phyloP scores from a whole-genome alignment of 73 alveolate genomes.

The Paramecium biaurelia region DNA sequence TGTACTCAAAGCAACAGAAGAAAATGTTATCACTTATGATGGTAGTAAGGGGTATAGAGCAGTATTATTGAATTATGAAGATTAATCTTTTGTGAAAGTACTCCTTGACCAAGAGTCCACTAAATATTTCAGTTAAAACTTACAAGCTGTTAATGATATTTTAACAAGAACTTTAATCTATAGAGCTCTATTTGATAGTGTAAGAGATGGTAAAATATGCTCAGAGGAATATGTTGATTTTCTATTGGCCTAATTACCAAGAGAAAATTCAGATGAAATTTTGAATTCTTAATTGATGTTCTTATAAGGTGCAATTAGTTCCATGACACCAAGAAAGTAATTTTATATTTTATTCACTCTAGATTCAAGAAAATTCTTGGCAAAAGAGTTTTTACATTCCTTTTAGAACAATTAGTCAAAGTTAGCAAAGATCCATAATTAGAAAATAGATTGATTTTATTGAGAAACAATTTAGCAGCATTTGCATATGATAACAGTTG shows the following conservation, averaged over 20 bases:
- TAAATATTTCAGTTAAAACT: constrained; percentile 7
- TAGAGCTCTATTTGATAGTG: constrained; percentile 64
- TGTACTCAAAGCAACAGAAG: background rate
- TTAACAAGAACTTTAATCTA: constrained; percentile 58
- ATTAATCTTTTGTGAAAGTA: constrained; percentile 59
- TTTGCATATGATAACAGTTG: constrained; percentile 44
- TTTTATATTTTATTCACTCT: background rate
- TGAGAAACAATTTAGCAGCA: constrained; percentile 38
- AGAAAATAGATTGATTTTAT: constrained; percentile 51
- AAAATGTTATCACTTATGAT: constrained; percentile 39
- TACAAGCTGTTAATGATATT: constrained; percentile 43
- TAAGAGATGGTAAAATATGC: constrained; percentile 60
- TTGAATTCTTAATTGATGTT: constrained; percentile 28
- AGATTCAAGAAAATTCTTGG: constrained; percentile 30
- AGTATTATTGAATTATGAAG: constrained; percentile 44
- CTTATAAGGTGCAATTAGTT: constrained; percentile 2
- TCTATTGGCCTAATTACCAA: background rate
- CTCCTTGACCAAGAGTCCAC: constrained; percentile 46
- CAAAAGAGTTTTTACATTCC: constrained; percentile 37
- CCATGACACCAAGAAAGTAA: constrained; percentile 56
- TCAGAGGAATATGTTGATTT: constrained; percentile 59
- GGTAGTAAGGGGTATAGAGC: constrained; percentile 51
- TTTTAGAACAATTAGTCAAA: background rate
- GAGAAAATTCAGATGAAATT: constrained; percentile 63
- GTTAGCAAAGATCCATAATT: background rate